These are phyloP conservation scores for Paecilomyces dactylethromorphus DNA, from an alignment of 2,329 filamentous ascomycete genomes.

Conservation along the genomic window DNA sequence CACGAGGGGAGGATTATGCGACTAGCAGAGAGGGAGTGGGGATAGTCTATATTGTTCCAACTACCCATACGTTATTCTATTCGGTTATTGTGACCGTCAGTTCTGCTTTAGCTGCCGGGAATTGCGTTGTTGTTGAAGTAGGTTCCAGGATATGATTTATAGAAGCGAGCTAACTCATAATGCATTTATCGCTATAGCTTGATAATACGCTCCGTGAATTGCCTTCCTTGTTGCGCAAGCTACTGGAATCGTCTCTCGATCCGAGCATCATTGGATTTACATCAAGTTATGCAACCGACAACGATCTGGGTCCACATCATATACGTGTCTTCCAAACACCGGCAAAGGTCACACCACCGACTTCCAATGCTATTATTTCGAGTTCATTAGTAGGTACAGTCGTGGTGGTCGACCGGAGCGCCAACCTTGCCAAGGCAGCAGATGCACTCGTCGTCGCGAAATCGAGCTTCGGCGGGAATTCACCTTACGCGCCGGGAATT, in stretches of 20 bases:
- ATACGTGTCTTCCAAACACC: constrained; percentile 4
- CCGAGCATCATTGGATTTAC: constrained; percentile 28
- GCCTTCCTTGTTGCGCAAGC: not conserved
- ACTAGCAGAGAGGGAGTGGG: constrained; percentile 7
- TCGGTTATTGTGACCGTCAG: constrained; percentile 38
- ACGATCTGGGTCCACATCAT: constrained; percentile 22
- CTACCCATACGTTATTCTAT: constrained; percentile 44
- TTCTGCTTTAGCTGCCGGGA: constrained; percentile 45
- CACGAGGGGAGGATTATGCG: not conserved
- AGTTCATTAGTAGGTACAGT: constrained; percentile 35
- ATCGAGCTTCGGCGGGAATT: constrained; percentile 50
- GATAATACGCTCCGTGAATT: constrained; percentile 5
- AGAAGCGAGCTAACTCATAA: no score
- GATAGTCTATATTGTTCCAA: constrained; percentile 43
- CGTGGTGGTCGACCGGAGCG: constrained; percentile 56
- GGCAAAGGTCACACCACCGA: no score
- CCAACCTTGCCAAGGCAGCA: constrained; percentile 49
- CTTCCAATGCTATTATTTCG: no score
- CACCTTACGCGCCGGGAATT: constrained; percentile 56
- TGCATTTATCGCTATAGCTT: no score
- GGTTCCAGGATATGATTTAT: no score
- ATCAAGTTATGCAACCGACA: constrained; percentile 29
- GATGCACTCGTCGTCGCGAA: constrained; percentile 47
- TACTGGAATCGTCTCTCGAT: constrained; percentile 12
- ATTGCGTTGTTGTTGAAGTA: constrained; percentile 46